Percentiles rank a stretch among this genome's conserved stretches.
phyloP scores from a whole-genome alignment of 192 early-diverging fungal species.

The Gigaspora rosea region DNA sequence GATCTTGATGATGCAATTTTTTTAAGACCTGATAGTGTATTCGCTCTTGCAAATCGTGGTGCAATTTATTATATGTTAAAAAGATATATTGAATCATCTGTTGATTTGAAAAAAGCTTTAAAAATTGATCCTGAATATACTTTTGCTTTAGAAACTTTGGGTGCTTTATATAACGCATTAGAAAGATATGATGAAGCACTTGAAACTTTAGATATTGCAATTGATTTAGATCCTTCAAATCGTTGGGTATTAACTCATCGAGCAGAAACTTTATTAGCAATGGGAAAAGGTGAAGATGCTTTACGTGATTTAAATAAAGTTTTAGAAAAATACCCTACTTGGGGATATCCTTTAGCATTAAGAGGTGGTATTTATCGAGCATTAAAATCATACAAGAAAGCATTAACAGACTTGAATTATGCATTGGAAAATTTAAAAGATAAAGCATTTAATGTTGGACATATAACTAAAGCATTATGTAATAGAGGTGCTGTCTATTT shows the following conservation, averaged over 20 bases:
- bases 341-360: conserved; percentile 15
- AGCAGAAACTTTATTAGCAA: not conserved
- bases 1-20: conserved; percentile 28
- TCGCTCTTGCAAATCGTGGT: conserved; percentile 20
- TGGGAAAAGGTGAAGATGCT: conserved; percentile 1
- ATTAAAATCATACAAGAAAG: not conserved
- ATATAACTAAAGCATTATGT: conserved; percentile 16
- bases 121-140: not conserved
- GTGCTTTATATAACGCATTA: not conserved
- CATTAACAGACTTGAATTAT: conserved; percentile 17
- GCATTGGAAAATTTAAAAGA: not conserved
- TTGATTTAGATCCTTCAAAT: conserved; percentile 12
- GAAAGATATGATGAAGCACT: not conserved
- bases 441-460: conserved; percentile 3
- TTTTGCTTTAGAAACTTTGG: conserved; percentile 8
- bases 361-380: conserved; percentile 17
- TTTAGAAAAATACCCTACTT: not conserved
- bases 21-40: conserved; percentile 10
- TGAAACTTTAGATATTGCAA: not conserved
- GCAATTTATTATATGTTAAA: conserved; percentile 12
- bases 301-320: conserved; percentile 24
- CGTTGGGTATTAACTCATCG: conserved; percentile 6
- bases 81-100: conserved; percentile 10
- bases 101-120: conserved; percentile 18
- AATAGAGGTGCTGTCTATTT: conserved; percentile 7